Conservation (phyloP, 306 rosid species). For the Lithocarpus polystachyus region DNA sequence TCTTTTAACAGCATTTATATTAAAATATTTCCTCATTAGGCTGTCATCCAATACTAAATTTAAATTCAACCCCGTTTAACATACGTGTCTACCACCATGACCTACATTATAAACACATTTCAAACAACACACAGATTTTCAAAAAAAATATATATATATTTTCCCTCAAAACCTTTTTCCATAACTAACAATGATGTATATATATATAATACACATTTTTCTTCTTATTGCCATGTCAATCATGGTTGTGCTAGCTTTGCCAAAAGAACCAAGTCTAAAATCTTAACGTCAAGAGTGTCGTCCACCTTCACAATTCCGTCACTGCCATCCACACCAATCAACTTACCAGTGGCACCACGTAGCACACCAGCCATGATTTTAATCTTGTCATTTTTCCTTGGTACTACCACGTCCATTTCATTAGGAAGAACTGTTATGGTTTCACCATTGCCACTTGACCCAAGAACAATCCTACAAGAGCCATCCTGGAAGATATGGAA, state of each 20-base stretch:
- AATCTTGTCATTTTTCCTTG: constrained; percentile 76
- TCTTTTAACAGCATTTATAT: too few species aligned
- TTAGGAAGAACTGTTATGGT: constrained; percentile 51
- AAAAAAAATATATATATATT: too few species aligned
- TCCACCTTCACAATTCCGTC: constrained; percentile 97
- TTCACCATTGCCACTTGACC: constrained; percentile 75
- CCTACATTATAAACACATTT: background rate
- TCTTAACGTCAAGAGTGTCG: constrained; percentile 89
- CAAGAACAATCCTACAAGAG: constrained; percentile 68
- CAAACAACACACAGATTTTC: too few species aligned
- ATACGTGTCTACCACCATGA: background rate
- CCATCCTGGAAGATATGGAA: constrained; percentile 67
- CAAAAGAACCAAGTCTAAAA: constrained; percentile 74
- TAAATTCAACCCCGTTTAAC: background rate
- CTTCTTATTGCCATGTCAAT: constrained; percentile 14
- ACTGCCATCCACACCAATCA: constrained; percentile 95
- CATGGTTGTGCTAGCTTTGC: constrained; percentile 73
- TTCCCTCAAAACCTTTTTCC: background rate
- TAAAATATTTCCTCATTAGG: too few species aligned
- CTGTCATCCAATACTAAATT: too few species aligned
- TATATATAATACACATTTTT: constrained; percentile 12
- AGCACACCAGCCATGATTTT: constrained; percentile 85
- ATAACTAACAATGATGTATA: background rate
- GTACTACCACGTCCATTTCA: constrained; percentile 81
- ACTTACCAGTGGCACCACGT: constrained; percentile 92